phyloP scores from a whole-genome alignment of 371 early-diverging fungal species.

The Apophysomyces elegans region DNA sequence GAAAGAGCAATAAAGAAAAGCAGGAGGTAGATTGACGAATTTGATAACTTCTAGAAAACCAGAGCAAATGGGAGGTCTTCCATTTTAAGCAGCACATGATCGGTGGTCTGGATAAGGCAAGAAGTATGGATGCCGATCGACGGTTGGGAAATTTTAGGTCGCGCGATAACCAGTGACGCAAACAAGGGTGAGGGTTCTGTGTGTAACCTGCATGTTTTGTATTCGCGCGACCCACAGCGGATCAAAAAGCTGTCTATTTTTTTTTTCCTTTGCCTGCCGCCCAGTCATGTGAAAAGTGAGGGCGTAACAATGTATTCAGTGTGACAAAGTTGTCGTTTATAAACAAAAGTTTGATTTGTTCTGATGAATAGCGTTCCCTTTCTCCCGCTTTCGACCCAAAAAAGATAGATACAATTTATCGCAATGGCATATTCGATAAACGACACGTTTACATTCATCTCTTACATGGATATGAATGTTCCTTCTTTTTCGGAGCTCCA shows the following conservation, averaged over 20 bases:
- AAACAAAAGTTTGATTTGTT: constrained; percentile 10
- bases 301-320: constrained; percentile 10
- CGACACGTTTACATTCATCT: constrained; percentile 6
- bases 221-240: constrained; percentile 10
- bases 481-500: constrained; percentile 24
- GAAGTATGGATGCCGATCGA: background rate
- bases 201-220: constrained; percentile 10
- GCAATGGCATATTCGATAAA: constrained; percentile 7
- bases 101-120: constrained; percentile 6
- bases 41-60: constrained; percentile 4
- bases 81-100: constrained; percentile 11
- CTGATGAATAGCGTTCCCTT: background rate
- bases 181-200: constrained; percentile 7
- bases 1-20: background rate
- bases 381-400: constrained; percentile 3
- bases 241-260: constrained; percentile 6
- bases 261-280: background rate
- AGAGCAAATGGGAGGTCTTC: constrained; percentile 8
- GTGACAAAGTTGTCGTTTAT: constrained; percentile 10
- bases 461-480: constrained; percentile 12
- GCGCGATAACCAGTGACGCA: constrained; percentile 5
- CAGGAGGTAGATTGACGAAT: constrained; percentile 10
- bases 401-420: background rate
- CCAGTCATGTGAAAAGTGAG: constrained; percentile 3
- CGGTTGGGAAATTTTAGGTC: constrained; percentile 6